Base-by-base conservation (phyloP, 805 yeast genomes). In the Starmerella bacillaris region DNA sequence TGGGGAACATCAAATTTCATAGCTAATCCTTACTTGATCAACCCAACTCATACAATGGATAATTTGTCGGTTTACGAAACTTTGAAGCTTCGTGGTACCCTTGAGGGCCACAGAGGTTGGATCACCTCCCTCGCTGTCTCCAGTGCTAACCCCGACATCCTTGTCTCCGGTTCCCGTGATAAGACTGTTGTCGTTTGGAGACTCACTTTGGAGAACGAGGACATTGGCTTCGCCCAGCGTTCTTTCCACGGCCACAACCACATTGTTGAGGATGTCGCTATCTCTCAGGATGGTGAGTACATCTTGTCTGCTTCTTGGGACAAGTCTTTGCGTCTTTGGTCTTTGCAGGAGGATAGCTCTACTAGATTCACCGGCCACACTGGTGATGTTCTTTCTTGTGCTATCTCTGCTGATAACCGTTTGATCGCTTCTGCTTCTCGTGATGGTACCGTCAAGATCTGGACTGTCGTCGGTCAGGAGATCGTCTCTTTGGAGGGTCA, bases 221-320 rank as follows among this genome's bases (percentile, higher is more conserved):
- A 79, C 65, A 83, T 80, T 70, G 99, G 98, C 77, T 83, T 80
- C 56, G 92, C 99, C 64, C 80, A 83, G 72, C 82, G 77, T 68
- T 80, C 95, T 53, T 75, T 89, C 65, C 78, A 72, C 61, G 99
- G 98, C 61, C 98, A 89, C 82, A 78, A 93, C 54, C 98, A 89
- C 83, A 86, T 89, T 59, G 94, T 89, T 53, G 84, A 83, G 69
- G 98, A 89, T 62, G 86, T 83, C 63, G 79, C 89, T 61, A 78
- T 89, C 68, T 80, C 96, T 49, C 83, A 92, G 60, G 98, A 89
- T 62, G 96, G 96, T 64, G 74, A 76, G 59, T 86, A 74, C 72
- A 96, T 95, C 59, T 70, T 89, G 63, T 89, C 98, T 48, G 94
- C 92, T 58, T 89, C 98, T 56, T 89, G 99, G 99, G 98, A 89